These are phyloP conservation scores for Amanita pallidorosea DNA, from an alignment of 768 basidiomycete genomes.

Conservation along the genomic window DNA sequence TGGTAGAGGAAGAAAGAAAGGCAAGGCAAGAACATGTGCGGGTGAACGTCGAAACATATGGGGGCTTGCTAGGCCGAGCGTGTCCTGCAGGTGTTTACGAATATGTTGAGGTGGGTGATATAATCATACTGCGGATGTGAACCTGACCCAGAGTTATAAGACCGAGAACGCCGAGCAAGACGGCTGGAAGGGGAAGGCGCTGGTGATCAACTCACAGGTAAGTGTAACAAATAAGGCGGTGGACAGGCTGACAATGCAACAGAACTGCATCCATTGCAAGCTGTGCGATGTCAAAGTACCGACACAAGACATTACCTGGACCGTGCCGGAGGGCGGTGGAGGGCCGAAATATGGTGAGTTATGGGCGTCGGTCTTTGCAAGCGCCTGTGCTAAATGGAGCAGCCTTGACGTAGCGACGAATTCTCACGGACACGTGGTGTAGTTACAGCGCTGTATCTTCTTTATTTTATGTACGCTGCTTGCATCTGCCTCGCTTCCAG, in stretches of 20 bases:
- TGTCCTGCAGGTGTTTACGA: slow-evolving; percentile 98
- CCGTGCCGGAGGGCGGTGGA: slow-evolving; percentile 91
- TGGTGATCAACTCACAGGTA: slow-evolving; percentile 95
- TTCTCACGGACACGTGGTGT: background rate
- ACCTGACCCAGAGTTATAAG: slow-evolving; percentile 13
- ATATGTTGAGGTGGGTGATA: slow-evolving; percentile 53
- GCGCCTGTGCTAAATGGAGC: background rate
- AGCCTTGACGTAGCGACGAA: background rate
- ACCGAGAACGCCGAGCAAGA: slow-evolving; percentile 21
- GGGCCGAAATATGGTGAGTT: slow-evolving; percentile 89
- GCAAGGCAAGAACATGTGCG: slow-evolving; percentile 52
- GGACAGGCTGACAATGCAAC: slow-evolving; percentile 10
- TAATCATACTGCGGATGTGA: background rate
- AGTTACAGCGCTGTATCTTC: too few relatives aligned
- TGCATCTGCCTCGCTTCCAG: background rate
- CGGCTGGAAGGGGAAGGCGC: slow-evolving; percentile 72
- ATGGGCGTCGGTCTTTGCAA: background rate
- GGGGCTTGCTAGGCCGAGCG: slow-evolving; percentile 76
- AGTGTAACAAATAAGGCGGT: background rate
- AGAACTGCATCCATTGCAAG: slow-evolving; percentile 94
- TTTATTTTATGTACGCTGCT: background rate
- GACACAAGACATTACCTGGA: slow-evolving; percentile 95
- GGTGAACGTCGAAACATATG: slow-evolving; percentile 69
- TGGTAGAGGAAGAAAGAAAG: slow-evolving; percentile 33
- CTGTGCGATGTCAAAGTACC: slow-evolving; percentile 95